These are phyloP conservation scores for Cutaneotrichosporon sp. DNA, from an alignment of 1,284 basidiomycete genomes.

Conservation along the genomic window DNA sequence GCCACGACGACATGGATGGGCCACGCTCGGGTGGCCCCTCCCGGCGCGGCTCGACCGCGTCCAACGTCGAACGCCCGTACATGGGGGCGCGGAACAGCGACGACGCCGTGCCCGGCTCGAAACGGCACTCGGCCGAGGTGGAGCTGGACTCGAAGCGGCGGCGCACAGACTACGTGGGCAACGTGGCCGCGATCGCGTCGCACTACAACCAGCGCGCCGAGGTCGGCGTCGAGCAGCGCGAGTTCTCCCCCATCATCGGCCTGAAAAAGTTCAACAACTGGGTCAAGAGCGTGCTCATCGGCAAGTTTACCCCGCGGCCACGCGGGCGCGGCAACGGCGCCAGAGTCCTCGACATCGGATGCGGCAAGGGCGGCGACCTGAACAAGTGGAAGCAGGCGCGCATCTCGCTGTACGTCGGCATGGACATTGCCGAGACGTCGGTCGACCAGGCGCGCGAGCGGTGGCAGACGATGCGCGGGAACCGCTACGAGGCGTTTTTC, in stretches of 20 bases:
- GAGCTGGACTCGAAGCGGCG: conserved; percentile 4
- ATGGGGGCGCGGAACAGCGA: conserved; percentile 13
- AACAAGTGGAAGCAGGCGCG: conserved; percentile 93
- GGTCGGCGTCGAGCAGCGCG: conserved; percentile 78
- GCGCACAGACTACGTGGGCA: conserved; percentile 31
- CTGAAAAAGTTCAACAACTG: conserved; percentile 99
- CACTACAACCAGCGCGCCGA: conserved; percentile 87
- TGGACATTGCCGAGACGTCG: conserved; percentile 89
- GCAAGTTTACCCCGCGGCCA: conserved; percentile 62
- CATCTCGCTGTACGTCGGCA: conserved; percentile 74
- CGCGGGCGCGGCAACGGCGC: conserved; percentile 38
- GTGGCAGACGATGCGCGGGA: conserved; percentile 58
- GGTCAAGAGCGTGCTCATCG: conserved; percentile 94
- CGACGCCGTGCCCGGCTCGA: not conserved
- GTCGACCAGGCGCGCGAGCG: conserved; percentile 83
- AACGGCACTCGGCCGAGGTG: not conserved
- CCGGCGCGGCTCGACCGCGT: conserved; percentile 17
- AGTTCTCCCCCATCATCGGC: conserved; percentile 92
- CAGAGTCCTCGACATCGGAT: conserved; percentile 92
- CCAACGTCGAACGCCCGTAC: not conserved
- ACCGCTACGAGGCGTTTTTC: conserved; percentile 75
- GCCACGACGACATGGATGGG: conserved; percentile 7
- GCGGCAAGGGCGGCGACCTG: conserved; percentile 97
- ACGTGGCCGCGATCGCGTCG: conserved; percentile 37
- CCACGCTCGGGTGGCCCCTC: conserved; percentile 12